Conservation (phyloP, 2,329 filamentous ascomycete species). For the Zopfia rhizophila region DNA sequence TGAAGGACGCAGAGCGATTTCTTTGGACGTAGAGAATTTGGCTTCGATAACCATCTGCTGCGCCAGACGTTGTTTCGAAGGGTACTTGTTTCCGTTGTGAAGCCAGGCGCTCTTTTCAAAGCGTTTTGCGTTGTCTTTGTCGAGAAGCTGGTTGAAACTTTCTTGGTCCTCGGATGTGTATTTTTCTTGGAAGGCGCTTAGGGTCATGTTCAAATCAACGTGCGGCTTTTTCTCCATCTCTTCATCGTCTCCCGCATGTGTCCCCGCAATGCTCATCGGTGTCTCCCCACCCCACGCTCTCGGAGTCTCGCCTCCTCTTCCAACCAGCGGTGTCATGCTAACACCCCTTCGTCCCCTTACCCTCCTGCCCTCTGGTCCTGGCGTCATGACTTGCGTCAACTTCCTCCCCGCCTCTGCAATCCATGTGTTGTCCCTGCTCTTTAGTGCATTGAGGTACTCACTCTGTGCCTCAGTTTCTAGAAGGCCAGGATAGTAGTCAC, state of each 20-base stretch:
- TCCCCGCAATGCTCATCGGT: conserved; percentile 67
- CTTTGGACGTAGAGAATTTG: conserved; percentile 58
- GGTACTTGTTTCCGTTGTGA: conserved; percentile 86
- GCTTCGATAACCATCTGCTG: conserved; percentile 78
- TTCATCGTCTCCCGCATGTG: conserved; percentile 38
- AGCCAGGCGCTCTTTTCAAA: conserved; percentile 90
- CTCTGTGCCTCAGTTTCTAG: conserved; percentile 86
- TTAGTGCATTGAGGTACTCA: conserved; percentile 91
- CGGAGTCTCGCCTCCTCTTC: conserved; percentile 66
- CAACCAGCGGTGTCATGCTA: conserved; percentile 38
- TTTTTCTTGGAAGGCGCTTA: conserved; percentile 86
- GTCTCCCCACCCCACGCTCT: conserved; percentile 75
- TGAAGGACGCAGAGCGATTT: conserved; percentile 66
- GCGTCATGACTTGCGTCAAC: conserved; percentile 79
- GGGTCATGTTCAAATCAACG: conserved; percentile 80
- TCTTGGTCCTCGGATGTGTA: conserved; percentile 99
- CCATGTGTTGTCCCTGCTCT: conserved; percentile 86
- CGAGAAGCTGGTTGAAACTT: conserved; percentile 90
- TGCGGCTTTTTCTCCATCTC: conserved; percentile 56
- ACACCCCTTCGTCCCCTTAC: conserved; percentile 51
- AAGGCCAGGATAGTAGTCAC: conserved; percentile 96
- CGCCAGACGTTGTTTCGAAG: conserved; percentile 69
- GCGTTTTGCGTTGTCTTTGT: conserved; percentile 86
- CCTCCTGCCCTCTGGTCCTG: conserved; percentile 63
- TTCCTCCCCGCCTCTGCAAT: conserved; percentile 79